Base-by-base conservation (phyloP, 2,329 filamentous ascomycete genomes). In the Endothia cerciana region DNA sequence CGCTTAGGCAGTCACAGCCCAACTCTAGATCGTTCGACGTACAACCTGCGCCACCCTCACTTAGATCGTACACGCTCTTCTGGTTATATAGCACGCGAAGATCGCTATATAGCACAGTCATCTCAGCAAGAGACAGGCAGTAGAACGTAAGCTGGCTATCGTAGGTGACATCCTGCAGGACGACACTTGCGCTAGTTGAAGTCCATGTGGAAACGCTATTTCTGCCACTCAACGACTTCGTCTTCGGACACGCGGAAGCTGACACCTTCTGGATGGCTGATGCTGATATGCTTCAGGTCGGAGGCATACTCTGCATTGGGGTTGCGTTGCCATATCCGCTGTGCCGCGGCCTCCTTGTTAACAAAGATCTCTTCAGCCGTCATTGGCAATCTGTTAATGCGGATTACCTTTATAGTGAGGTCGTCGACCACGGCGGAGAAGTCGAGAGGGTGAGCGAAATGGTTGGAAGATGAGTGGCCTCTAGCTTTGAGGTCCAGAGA, bases 81-180 rank as follows among this genome's bases (percentile, higher is more conserved):
- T 55, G 47, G 13, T 66, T 55, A 28, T 64, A 66, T 1, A 61
- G 65, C 11, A 57, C 33, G 4, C 65, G 61, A 3, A 61, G 65
- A 13, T 66, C 65, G 11, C 30, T 70, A 83, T 86, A 77, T 82
- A 91, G 65, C 91, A 71, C 3, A 85, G 88, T 70, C 89, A 79
- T 66, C 89, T 82, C 2, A 89, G 81, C 11, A 70, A 92, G 91
- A 0, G 90, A 89, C 71, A 88, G 91, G 76, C 64, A 51, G 43
- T 65, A 65, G 40, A 65, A 59, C 22, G 38, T 17, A 15, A 40
- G 41, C 91, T 92, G 73, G 91, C 89, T 62, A 91, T 82, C 0
- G 89, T 89, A 73, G 83, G 60, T 81, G 78, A 77, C 69, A 60
- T 87, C 80, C 65, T 85, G 85, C 19, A 87, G 74, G 7, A 87